Evolutionary conservation across 345 rosid genomes (phyloP).

Genomic region (Passiflora organensis): DNA sequence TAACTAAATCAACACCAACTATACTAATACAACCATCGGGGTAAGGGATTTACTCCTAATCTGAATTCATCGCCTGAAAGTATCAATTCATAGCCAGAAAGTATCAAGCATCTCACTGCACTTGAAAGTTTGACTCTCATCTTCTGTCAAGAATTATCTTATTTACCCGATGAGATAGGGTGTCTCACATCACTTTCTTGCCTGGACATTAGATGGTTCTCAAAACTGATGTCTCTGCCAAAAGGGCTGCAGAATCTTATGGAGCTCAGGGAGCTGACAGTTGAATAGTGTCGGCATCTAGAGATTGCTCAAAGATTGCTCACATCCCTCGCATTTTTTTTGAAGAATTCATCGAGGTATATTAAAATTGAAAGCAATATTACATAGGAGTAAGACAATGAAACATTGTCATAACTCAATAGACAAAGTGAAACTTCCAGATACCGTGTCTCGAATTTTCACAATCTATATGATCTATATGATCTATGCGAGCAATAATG

Average conservation of each 20-base stretch:
- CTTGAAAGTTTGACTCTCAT: background rate
- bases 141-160: background rate
- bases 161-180: background rate
- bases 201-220: rapidly evolving
- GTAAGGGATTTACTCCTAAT: too few species aligned
- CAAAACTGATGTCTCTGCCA: background rate
- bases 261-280: background rate
- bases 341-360: too few species aligned
- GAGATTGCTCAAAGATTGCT: background rate
- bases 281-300: background rate
- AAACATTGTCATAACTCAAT: too few species aligned
- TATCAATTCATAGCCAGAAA: background rate
- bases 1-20: too few species aligned
- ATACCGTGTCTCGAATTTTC: too few species aligned
- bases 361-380: too few species aligned
- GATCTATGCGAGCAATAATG: too few species aligned
- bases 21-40: too few species aligned
- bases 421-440: too few species aligned
- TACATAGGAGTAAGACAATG: too few species aligned
- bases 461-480: too few species aligned
- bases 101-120: background rate
- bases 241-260: background rate
- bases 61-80: too few species aligned
- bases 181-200: background rate
- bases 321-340: background rate